Evolutionary conservation across 805 yeast genomes (phyloP).

Genomic region (Zygoascus biomembranicola): DNA sequence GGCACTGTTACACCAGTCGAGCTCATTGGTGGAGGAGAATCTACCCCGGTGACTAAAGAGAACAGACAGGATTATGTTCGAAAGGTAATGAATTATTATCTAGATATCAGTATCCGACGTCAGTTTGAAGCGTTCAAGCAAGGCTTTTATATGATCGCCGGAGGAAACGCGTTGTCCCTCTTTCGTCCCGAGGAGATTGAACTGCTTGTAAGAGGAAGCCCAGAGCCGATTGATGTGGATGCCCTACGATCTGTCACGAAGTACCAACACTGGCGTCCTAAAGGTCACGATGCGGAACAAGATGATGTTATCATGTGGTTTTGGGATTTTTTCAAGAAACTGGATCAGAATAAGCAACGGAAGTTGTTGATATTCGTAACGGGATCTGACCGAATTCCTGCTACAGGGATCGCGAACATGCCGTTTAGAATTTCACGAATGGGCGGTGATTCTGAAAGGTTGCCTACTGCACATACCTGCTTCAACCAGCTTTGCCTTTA

Average conservation of each 20-base stretch:
- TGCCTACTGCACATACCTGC: constrained; percentile 91
- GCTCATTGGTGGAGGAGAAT: constrained; percentile 51
- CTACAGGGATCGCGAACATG: constrained; percentile 78
- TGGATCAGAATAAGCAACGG: constrained; percentile 44
- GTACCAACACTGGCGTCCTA: constrained; percentile 55
- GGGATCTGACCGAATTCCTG: constrained; percentile 88
- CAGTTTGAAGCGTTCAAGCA: constrained; percentile 51
- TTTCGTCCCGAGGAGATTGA: constrained; percentile 80
- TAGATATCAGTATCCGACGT: constrained; percentile 44
- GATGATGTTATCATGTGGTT: constrained; percentile 62
- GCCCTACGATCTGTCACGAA: constrained; percentile 63
- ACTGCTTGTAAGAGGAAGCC: constrained; percentile 66
- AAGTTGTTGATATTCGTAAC: constrained; percentile 69
- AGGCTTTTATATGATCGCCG: constrained; percentile 73
- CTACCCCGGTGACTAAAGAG: constrained; percentile 44
- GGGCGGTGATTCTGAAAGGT: constrained; percentile 38
- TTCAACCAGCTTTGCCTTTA: constrained; percentile 81
- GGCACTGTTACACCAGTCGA: constrained; percentile 39
- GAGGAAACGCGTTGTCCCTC: constrained; percentile 70
- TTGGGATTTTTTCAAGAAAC: constrained; percentile 64
- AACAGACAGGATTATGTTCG: constrained; percentile 57
- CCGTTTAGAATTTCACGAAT: constrained; percentile 59
- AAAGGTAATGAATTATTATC: constrained; percentile 50
- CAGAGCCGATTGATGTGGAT: constrained; percentile 59
- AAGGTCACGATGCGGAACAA: constrained; percentile 30